Percentiles rank a stretch among this genome's conserved stretches.
phyloP scores from a whole-genome alignment of 768 basidiomycete genomes.

The Rhizopogon rudus region DNA sequence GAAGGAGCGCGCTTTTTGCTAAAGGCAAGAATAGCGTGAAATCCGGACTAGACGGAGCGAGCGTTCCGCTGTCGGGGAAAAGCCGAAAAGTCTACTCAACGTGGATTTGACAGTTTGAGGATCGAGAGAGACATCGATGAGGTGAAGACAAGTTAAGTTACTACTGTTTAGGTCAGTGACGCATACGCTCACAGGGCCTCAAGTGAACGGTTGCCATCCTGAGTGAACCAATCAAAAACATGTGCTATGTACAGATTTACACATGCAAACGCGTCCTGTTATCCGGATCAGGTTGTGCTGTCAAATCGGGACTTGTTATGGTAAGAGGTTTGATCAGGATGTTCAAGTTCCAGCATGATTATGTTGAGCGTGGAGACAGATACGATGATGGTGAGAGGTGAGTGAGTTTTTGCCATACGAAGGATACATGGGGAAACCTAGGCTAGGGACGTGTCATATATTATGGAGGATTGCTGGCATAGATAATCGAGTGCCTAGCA shows the following conservation, averaged over 20 bases:
- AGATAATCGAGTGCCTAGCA: no score
- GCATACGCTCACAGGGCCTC: background rate
- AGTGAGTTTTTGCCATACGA: background rate
- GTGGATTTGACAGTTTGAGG: background rate
- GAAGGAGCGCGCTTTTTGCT: background rate
- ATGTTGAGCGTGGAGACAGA: background rate
- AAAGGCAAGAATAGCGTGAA: slow-evolving; percentile 3
- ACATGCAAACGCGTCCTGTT: background rate
- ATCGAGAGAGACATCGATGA: background rate
- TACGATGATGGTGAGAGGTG: background rate
- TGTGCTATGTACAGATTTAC: background rate
- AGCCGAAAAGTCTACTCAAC: slow-evolving; percentile 8
- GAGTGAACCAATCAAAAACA: background rate
- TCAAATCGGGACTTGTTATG: background rate
- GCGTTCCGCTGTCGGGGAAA: background rate
- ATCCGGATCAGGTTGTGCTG: background rate
- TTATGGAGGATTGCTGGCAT: no score
- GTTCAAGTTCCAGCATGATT: background rate
- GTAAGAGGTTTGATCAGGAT: background rate
- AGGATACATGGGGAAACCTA: no score
- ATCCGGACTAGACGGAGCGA: slow-evolving; percentile 1
- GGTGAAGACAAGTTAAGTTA: background rate
- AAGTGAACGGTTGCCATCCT: background rate
- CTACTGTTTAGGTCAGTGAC: background rate
- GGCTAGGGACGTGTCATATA: no score